Conservation (phyloP, 495 filamentous ascomycete genomes). For the Xylaria palmicola region DNA sequence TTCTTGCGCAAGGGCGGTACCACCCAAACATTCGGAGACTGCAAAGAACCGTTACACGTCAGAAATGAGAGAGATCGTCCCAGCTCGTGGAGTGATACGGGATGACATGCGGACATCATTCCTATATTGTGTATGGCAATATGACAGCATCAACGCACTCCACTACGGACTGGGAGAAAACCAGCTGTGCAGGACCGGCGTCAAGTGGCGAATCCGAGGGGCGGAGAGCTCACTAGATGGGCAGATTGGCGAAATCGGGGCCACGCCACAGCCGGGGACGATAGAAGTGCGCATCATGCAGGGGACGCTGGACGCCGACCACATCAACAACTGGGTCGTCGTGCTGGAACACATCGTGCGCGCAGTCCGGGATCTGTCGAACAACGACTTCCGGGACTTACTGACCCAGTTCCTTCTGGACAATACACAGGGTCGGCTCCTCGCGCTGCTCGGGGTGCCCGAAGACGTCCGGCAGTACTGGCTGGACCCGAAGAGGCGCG, state of each 20-base stretch:
- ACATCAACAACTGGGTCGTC: conserved; percentile 24
- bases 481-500: conserved; percentile 3
- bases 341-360: conserved; percentile 13
- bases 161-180: neutral
- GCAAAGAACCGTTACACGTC: neutral
- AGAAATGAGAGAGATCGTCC: neutral
- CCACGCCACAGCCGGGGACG: conserved; percentile 6
- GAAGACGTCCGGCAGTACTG: conserved; percentile 8
- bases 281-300: conserved; percentile 27
- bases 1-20: neutral
- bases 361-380: neutral
- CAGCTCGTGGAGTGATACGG: too few relatives aligned
- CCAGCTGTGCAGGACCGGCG: too few relatives aligned
- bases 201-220: neutral
- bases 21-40: neutral
- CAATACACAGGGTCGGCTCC: neutral
- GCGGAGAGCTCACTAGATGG: neutral
- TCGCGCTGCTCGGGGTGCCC: conserved; percentile 9
- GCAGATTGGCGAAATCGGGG: neutral
- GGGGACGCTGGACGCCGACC: conserved; percentile 24
- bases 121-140: conserved; percentile 15
- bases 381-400: neutral
- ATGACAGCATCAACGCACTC: conserved; percentile 1
- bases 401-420: neutral
- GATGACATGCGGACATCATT: neutral